Conservation (phyloP, 305 asterid species). For the Caryopteris hybrid region DNA sequence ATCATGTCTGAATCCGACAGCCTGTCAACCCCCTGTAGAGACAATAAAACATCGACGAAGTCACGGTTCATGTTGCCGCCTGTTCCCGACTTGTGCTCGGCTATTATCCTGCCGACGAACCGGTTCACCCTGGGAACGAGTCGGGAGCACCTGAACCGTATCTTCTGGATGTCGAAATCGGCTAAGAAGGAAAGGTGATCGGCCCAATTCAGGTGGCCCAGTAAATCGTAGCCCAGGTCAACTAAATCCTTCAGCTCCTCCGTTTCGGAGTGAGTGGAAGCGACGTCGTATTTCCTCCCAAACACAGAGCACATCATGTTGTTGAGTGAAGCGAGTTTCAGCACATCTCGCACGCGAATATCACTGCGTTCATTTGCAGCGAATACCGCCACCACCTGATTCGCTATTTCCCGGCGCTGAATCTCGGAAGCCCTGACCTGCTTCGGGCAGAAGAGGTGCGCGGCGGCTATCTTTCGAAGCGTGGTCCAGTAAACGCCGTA, state of each 20-base stretch:
- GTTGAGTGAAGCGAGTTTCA: constrained; percentile 61
- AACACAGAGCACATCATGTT: constrained; percentile 83
- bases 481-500: constrained; percentile 80
- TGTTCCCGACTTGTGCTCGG: constrained; percentile 29
- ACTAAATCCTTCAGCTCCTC: constrained; percentile 51
- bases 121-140: constrained; percentile 63
- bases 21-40: constrained; percentile 43
- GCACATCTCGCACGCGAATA: constrained; percentile 46
- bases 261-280: constrained; percentile 22
- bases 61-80: constrained; percentile 15
- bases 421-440: constrained; percentile 49
- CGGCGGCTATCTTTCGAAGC: constrained; percentile 55
- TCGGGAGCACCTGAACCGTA: constrained; percentile 55
- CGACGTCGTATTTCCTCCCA: constrained; percentile 41
- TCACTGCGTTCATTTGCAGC: not conserved
- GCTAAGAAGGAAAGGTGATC: constrained; percentile 65
- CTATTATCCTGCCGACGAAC: constrained; percentile 48
- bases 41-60: constrained; percentile 62
- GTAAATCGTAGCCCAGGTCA: constrained; percentile 57
- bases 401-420: constrained; percentile 44
- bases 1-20: constrained; percentile 71
- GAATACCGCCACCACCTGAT: constrained; percentile 33
- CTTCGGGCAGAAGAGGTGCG: constrained; percentile 64
- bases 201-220: constrained; percentile 64
- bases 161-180: constrained; percentile 60